phyloP scores from a whole-genome alignment of 768 basidiomycete species.

The Heimioporus sp. region DNA sequence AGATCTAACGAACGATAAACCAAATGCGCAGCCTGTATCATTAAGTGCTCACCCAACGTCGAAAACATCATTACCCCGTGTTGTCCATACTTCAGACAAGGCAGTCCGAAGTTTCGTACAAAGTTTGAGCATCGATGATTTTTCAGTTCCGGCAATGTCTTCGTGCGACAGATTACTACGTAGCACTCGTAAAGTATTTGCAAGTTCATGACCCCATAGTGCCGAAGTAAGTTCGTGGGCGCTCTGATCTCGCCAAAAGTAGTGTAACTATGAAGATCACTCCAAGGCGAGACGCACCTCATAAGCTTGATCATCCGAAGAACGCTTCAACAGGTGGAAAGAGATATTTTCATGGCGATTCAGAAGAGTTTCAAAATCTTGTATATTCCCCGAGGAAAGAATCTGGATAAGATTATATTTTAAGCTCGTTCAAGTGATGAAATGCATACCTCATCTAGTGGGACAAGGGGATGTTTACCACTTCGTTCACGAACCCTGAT shows the following conservation, averaged over 20 bases:
- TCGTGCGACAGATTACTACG: conserved; percentile 48
- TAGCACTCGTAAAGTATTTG: conserved; percentile 60
- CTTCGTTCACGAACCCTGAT: conserved; percentile 37
- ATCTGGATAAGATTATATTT: conserved; percentile 38
- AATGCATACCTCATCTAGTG: conserved; percentile 67
- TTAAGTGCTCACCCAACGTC: conserved; percentile 62
- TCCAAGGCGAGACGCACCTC: conserved; percentile 48
- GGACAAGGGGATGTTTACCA: conserved; percentile 41
- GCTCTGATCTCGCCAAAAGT: conserved; percentile 42
- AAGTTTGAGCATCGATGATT: conserved; percentile 33
- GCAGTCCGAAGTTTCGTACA: conserved; percentile 59
- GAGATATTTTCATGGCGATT: conserved; percentile 63
- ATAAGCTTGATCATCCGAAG: conserved; percentile 77
- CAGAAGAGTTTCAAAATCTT: conserved; percentile 58
- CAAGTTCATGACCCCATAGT: conserved; percentile 80
- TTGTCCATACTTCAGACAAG: conserved; percentile 73
- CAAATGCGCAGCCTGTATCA: background rate
- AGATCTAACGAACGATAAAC: conserved; percentile 41
- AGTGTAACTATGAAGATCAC: background rate
- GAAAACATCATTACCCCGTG: conserved; percentile 68
- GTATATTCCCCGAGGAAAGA: conserved; percentile 45
- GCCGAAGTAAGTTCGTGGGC: conserved; percentile 80
- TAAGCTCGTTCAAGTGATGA: background rate
- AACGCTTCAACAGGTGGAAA: conserved; percentile 63
- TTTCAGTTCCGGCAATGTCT: conserved; percentile 28